Base-by-base conservation (phyloP, 192 early-diverging fungal genomes). In the Coemansia sp. region DNA sequence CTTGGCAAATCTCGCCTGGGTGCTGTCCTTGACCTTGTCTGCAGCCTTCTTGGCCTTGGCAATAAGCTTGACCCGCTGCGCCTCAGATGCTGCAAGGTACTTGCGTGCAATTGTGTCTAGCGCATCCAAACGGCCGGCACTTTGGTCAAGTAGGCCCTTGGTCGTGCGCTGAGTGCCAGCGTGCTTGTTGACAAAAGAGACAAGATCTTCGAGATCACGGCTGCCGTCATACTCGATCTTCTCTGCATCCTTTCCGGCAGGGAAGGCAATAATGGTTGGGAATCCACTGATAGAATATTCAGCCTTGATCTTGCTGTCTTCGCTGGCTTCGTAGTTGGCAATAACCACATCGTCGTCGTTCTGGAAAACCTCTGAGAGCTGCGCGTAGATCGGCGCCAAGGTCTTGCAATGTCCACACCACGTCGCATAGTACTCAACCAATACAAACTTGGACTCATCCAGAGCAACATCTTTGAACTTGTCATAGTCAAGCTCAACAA, bases 341-440 rank as follows among this genome's bases (percentile, higher is more conserved):
- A 99, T 89, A 21, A 94, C 68, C 71, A 91, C 88, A 57, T 93
- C 86, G 0, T 86, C 70, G 64, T 96, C 95, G 53, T 85, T 87
- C 62, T 87, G 81, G 80, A 91, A 98, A 54, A 84, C 81, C 67
- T 84, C 71, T 20, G 89, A 94, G 24, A 98, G 86, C 74, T 96
- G 94, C 57, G 94, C 94, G 60, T 93, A 97, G 31, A 88, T 92
- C 14, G 95, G 95, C 31, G 93, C 94, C 83, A 85, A 70, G 17
- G 52, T 82, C 80, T 91, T 91, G 84, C 88, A 95, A 77, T 95
- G 93, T 9, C 93, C 93, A 72, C 92, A 95, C 92, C 93, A 96
- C 21, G 90, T 89, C 20, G 95, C 95, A 80, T 90, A 95, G 76
- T 97, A 97, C 77, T 94, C 92, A 31, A 97, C 95, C 66, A 99